Conservation (phyloP, 495 filamentous ascomycete genomes). For the Tuber brumale region DNA sequence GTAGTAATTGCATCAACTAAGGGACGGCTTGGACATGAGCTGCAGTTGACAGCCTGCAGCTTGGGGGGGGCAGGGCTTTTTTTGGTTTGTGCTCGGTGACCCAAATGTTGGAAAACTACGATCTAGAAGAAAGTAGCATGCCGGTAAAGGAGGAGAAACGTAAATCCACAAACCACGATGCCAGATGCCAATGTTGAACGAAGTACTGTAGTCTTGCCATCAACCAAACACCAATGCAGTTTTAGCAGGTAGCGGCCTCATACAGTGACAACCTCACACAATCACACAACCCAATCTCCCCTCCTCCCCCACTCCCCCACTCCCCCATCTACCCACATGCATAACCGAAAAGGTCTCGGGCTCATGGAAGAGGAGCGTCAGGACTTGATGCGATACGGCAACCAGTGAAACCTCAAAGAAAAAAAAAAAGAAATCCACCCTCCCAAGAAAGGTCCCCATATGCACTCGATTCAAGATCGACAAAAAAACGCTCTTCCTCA, state of each 20-base stretch:
- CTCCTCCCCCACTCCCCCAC: not conserved
- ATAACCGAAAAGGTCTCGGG: not conserved
- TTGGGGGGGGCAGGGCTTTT: not conserved
- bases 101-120: not conserved
- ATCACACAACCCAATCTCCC: not conserved
- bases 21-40: not conserved
- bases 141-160: conserved; percentile 4
- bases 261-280: not conserved
- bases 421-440: not conserved
- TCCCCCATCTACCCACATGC: not conserved
- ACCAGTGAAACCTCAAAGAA: not conserved
- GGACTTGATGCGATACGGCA: not conserved
- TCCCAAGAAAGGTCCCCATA: not conserved
- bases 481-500: not conserved
- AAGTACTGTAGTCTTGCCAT: not conserved
- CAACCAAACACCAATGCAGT: not conserved
- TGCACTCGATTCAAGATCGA: not conserved
- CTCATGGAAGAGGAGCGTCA: not conserved
- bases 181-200: not conserved
- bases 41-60: not conserved
- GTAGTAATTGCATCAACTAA: not conserved
- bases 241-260: not conserved
- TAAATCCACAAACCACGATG: not conserved
- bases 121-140: not conserved
- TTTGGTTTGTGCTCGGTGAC: not conserved